Conservation (phyloP, 2,329 filamentous ascomycete genomes). For the Colletotrichum cordylinicola region DNA sequence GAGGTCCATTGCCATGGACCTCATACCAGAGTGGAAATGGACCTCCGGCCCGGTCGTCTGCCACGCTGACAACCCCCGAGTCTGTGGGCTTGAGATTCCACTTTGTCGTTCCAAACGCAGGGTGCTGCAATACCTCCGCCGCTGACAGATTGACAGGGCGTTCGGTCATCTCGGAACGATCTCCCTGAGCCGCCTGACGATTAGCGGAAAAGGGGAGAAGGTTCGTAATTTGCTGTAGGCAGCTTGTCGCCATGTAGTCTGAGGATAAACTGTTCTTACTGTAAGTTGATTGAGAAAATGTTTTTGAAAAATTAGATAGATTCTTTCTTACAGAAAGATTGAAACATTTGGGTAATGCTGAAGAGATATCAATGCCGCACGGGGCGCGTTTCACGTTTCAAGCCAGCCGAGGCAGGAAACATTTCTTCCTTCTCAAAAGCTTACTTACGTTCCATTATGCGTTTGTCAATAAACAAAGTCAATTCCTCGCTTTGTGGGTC, state of each 20-base stretch:
- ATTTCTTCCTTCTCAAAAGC: background rate
- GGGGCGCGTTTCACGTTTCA: background rate
- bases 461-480: background rate
- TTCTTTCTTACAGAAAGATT: background rate
- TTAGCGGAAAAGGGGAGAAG: background rate
- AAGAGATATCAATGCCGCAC: background rate
- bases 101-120: background rate
- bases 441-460: background rate
- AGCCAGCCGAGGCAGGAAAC: background rate
- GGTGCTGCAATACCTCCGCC: background rate
- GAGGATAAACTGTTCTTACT: background rate
- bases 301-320: background rate
- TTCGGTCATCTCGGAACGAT: background rate
- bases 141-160: background rate
- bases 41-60: background rate
- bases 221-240: background rate
- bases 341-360: background rate
- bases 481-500: background rate
- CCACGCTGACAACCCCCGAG: background rate
- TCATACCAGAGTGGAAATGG: conserved; percentile 11
- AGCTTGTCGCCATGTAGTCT: background rate
- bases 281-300: background rate
- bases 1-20: background rate
- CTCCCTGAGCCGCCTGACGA: background rate
- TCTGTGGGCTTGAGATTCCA: background rate